Percentiles rank a stretch among this genome's conserved stretches.
These are phyloP conservation scores for Cajanus cajan DNA, from an alignment of 306 rosid species.

Conservation along the genomic window DNA sequence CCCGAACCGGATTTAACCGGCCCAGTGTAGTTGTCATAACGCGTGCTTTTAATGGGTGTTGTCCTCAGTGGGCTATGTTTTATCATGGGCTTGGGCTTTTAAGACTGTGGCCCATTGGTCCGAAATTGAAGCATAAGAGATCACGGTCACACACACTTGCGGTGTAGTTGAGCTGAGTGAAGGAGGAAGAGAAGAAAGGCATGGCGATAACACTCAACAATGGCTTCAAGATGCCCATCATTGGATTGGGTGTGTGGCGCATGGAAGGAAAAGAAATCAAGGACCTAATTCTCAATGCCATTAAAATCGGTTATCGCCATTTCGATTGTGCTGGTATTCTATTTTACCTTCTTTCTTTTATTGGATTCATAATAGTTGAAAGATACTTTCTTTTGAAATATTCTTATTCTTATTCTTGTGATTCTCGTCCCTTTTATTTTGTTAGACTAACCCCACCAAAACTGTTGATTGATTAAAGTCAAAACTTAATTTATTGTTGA, in stretches of 20 bases:
- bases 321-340: slow-evolving; percentile 83
- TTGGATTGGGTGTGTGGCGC: slow-evolving; percentile 92
- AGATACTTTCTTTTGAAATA: not conserved
- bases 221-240: slow-evolving; percentile 74
- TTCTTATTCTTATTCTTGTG: no score
- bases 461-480: not conserved
- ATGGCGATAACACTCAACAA: slow-evolving; percentile 70
- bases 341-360: not conserved
- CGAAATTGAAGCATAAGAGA: not conserved
- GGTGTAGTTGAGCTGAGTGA: not conserved
- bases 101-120: not conserved
- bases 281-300: slow-evolving; percentile 67
- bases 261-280: slow-evolving; percentile 60
- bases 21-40: not conserved
- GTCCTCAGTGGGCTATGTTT: not conserved
- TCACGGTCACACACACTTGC: not conserved
- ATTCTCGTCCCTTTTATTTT: not conserved
- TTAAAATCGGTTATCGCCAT: slow-evolving; percentile 85
- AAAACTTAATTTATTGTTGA: not conserved
- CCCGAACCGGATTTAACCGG: not conserved
- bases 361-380: not conserved
- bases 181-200: not conserved
- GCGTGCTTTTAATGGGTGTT: not conserved
- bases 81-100: not conserved
- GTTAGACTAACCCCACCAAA: not conserved